Evolutionary conservation across 495 filamentous ascomycete species (phyloP).

Genomic region (Bryoglossum gracile): DNA sequence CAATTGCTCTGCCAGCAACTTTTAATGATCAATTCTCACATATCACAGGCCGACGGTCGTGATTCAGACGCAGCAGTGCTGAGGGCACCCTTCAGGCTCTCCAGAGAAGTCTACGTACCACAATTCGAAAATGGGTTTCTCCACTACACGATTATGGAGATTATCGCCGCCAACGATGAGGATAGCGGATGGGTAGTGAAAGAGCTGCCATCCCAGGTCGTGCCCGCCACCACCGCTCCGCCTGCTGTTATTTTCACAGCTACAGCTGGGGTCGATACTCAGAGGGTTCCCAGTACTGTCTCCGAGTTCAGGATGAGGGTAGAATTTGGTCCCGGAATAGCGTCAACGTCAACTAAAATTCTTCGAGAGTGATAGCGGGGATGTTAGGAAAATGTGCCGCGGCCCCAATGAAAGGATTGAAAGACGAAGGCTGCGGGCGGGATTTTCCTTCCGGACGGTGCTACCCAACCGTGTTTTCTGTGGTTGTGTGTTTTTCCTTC

Average conservation of each 20-base stretch:
- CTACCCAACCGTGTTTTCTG: not conserved
- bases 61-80: constrained; percentile 31
- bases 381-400: not conserved
- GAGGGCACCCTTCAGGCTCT: constrained; percentile 21
- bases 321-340: constrained; percentile 2
- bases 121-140: constrained; percentile 36
- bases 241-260: constrained; percentile 12
- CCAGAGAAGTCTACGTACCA: constrained; percentile 34
- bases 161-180: constrained; percentile 27
- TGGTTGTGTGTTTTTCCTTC: not conserved
- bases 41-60: constrained; percentile 38
- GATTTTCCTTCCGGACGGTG: not conserved
- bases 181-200: constrained; percentile 24
- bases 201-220: constrained; percentile 13
- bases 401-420: not conserved
- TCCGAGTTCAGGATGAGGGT: constrained; percentile 2
- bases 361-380: not conserved
- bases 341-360: constrained; percentile 11
- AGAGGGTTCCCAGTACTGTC: constrained; percentile 5
- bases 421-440: not conserved
- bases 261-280: constrained; percentile 13
- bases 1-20: not conserved
- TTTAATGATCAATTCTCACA: constrained; percentile 1
- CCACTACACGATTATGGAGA: constrained; percentile 39
- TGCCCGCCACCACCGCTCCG: constrained; percentile 19